Percentiles rank a stretch among this genome's conserved stretches.
phyloP scores from a whole-genome alignment of 352 stramenopile species.

The Globisporangium cystogenes region DNA sequence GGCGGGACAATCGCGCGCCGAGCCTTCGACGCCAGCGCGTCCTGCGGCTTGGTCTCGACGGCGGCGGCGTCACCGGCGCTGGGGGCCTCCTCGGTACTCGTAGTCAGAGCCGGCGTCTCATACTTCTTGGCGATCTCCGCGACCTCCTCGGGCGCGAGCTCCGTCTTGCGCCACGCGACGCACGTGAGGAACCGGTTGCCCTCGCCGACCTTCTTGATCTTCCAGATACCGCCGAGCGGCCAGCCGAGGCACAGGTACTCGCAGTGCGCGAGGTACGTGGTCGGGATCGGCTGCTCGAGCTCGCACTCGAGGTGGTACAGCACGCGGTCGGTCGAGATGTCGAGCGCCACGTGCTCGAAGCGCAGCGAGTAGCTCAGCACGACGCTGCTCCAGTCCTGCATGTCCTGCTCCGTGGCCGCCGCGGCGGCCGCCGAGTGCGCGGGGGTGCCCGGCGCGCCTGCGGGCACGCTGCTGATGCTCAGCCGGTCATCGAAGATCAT shows the following conservation, averaged over 20 bases:
- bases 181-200: conserved; percentile 29
- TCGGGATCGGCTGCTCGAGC: conserved; percentile 30
- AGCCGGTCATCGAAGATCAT: not conserved
- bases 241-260: conserved; percentile 44
- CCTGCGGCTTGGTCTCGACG: too few relatives aligned
- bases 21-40: too few relatives aligned
- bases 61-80: not conserved
- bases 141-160: conserved; percentile 34
- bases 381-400: conserved; percentile 39
- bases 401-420: conserved; percentile 8
- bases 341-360: conserved; percentile 38
- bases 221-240: conserved; percentile 48
- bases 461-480: not conserved
- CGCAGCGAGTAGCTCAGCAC: conserved; percentile 32
- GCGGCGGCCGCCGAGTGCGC: not conserved
- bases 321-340: conserved; percentile 39
- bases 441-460: not conserved
- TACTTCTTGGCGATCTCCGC: conserved; percentile 31
- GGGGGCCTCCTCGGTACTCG: not conserved
- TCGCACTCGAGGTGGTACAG: conserved; percentile 43
- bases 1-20: conserved; percentile 1
- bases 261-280: conserved; percentile 20
- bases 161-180: conserved; percentile 42
- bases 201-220: conserved; percentile 27
- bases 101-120: not conserved